These are phyloP conservation scores for Biscutella auriculata DNA, from an alignment of 441 rosid species.

Conservation along the genomic window DNA sequence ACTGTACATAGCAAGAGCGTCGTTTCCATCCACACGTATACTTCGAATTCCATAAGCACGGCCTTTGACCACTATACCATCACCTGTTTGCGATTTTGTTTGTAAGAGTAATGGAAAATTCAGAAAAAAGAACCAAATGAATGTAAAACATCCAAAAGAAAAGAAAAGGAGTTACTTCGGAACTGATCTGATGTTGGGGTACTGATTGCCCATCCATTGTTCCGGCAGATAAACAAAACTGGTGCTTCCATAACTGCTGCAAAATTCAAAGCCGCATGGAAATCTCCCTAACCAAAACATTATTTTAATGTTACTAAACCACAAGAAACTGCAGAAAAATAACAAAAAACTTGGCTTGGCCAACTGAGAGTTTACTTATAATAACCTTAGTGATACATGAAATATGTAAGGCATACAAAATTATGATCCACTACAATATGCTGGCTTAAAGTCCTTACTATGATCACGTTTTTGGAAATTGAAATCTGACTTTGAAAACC, in stretches of 20 bases:
- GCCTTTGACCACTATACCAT: conserved; percentile 73
- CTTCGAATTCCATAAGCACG: conserved; percentile 74
- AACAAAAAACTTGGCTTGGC: background rate
- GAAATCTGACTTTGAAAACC: background rate
- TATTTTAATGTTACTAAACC: background rate
- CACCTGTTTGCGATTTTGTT: conserved; percentile 40
- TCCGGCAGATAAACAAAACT: conserved; percentile 71
- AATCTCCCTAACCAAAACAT: conserved; percentile 58
- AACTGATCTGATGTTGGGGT: conserved; percentile 81
- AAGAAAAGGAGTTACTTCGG: conserved; percentile 40
- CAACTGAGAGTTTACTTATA: background rate
- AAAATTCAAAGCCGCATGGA: conserved; percentile 79
- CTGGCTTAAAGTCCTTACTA: background rate
- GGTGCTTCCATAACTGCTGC: conserved; percentile 87
- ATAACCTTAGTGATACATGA: background rate
- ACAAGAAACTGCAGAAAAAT: no score
- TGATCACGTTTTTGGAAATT: background rate
- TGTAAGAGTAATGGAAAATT: background rate
- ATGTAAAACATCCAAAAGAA: background rate
- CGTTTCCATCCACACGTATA: conserved; percentile 87
- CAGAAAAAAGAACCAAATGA: background rate
- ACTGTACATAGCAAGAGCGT: conserved; percentile 70
- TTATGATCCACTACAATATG: background rate
- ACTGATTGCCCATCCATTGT: conserved; percentile 96
- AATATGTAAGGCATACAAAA: background rate